Evolutionary conservation across 2,329 filamentous ascomycete species (phyloP).

Genomic region (Lachnellula suecica): DNA sequence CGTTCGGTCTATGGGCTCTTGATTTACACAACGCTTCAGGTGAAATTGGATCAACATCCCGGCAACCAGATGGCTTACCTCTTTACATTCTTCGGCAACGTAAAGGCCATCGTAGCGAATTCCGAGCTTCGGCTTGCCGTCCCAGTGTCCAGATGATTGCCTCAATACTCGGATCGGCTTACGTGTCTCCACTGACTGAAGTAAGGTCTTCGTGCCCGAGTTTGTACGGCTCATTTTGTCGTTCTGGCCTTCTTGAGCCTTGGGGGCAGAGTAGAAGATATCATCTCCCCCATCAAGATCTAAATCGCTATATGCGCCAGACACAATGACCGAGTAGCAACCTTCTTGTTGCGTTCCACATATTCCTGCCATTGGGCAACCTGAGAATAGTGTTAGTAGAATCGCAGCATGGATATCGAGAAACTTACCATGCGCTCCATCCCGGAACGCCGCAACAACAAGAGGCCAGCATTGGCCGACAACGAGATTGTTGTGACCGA

Average conservation of each 20-base stretch:
- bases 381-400: not conserved
- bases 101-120: constrained; percentile 11
- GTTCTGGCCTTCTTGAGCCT: not conserved
- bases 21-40: not conserved
- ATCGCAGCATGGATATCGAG: not conserved
- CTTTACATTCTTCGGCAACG: not conserved
- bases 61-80: not conserved
- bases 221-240: not conserved
- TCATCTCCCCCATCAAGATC: constrained; percentile 1
- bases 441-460: not conserved
- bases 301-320: not conserved
- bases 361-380: not conserved
- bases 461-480: constrained; percentile 7
- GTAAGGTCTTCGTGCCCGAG: not conserved
- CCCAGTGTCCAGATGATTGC: not conserved
- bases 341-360: not conserved
- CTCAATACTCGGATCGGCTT: constrained; percentile 5
- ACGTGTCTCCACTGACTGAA: not conserved
- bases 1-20: not conserved
- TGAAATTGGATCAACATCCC: not conserved
- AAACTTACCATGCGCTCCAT: constrained; percentile 10
- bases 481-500: constrained; percentile 2
- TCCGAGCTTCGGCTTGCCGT: not conserved
- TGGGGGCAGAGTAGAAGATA: constrained; percentile 4
- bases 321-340: constrained; percentile 3